A percentile compares a stretch with the other conserved stretches of the same genome.
phyloP scores from a whole-genome alignment of 768 basidiomycete species.

The Amylocystis lapponica region DNA sequence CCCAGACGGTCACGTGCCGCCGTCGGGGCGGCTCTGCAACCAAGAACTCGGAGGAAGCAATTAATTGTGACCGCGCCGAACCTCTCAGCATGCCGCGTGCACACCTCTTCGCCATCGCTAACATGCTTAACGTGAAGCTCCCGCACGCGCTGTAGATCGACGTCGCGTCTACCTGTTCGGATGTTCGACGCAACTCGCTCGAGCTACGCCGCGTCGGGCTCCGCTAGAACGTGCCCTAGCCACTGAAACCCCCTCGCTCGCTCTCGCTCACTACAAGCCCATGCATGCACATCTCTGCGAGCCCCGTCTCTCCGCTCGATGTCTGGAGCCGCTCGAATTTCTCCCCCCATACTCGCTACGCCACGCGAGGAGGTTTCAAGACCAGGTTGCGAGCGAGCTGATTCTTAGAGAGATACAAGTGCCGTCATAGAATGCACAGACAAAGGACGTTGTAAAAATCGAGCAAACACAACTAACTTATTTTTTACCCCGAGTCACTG shows the following conservation, averaged over 20 bases:
- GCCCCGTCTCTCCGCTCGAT: slow-evolving; percentile 16
- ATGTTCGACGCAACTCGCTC: slow-evolving; percentile 44
- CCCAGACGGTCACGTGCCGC: no score
- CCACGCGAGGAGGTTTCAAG: slow-evolving; percentile 18
- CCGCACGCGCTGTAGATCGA: slow-evolving; percentile 49
- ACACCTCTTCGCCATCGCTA: slow-evolving; percentile 48
- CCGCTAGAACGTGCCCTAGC: slow-evolving; percentile 19
- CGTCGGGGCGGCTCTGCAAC: no score
- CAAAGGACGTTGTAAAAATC: no score
- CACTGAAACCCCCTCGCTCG: slow-evolving; percentile 12
- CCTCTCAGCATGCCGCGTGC: slow-evolving; percentile 55
- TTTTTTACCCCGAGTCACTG: no score
- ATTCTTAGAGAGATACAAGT: no score
- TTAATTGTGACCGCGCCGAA: slow-evolving; percentile 74
- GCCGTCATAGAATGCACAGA: no score
- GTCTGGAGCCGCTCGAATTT: slow-evolving; percentile 4
- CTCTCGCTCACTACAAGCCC: slow-evolving; percentile 9
- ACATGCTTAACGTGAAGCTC: slow-evolving; percentile 48
- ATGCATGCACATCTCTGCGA: slow-evolving; percentile 2
- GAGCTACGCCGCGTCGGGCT: slow-evolving; percentile 63
- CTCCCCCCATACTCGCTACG: slow-evolving; percentile 7
- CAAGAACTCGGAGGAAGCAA: no score
- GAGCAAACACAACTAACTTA: no score
- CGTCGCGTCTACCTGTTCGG: slow-evolving; percentile 29
- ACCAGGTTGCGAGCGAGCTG: no score